Conservation (phyloP, 495 filamentous ascomycete species). For the Xylaria scruposa region DNA sequence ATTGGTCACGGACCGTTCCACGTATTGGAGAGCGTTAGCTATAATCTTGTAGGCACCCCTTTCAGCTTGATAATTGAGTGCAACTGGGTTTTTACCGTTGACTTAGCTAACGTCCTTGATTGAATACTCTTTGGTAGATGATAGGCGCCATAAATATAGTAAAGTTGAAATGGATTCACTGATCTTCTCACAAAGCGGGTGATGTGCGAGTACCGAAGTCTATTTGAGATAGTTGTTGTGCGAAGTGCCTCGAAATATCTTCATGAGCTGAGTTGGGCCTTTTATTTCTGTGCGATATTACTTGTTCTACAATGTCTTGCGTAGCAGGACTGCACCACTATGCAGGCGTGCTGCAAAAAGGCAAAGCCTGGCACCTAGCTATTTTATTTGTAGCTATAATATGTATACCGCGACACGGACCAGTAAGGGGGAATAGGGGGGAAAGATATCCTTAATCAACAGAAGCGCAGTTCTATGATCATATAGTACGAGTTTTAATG, state of each 20-base stretch:
- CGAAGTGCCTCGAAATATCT: not conserved
- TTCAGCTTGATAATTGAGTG: not conserved
- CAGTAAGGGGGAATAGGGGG: not conserved
- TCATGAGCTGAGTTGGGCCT: not conserved
- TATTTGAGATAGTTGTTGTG: not conserved
- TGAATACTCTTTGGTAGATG: not conserved
- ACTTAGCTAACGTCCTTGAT: not conserved
- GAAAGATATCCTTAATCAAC: not conserved
- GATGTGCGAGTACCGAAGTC: not conserved
- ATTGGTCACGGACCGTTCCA: not conserved
- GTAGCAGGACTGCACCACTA: not conserved
- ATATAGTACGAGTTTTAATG: not conserved
- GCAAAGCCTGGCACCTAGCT: too few species aligned
- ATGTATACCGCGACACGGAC: too few species aligned
- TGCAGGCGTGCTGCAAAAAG: too few species aligned
- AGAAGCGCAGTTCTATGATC: not conserved
- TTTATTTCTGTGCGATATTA: not conserved
- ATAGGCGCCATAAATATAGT: not conserved
- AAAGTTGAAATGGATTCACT: not conserved
- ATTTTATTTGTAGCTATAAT: too few species aligned
- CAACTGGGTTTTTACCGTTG: not conserved
- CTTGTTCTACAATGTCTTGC: not conserved
- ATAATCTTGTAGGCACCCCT: not conserved
- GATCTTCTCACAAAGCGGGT: not conserved
- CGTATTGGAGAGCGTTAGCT: not conserved